Conservation (phyloP, 2,329 filamentous ascomycete genomes). For the Tympanopsis confertula region DNA sequence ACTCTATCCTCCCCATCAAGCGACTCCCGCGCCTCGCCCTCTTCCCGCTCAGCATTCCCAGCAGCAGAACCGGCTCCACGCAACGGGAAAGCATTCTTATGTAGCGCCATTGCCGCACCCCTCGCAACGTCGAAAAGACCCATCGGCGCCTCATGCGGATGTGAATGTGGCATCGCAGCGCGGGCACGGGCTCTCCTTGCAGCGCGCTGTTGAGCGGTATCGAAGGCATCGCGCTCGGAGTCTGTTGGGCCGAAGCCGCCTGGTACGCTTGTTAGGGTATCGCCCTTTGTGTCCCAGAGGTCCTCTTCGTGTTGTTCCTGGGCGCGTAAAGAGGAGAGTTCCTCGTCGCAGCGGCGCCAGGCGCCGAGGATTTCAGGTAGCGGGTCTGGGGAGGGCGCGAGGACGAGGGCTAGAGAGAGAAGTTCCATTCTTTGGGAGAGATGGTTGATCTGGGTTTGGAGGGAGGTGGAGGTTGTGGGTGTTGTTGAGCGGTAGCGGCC, state of each 20-base stretch:
- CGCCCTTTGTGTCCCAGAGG: slow-evolving; percentile 42
- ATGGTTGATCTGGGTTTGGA: slow-evolving; percentile 32
- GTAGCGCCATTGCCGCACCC: slow-evolving; percentile 31
- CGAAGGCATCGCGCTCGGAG: slow-evolving; percentile 27
- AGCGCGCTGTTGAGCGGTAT: slow-evolving; percentile 24
- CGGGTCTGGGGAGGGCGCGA: slow-evolving; percentile 39
- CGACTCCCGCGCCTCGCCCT: slow-evolving; percentile 6
- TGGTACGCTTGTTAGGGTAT: slow-evolving; percentile 23
- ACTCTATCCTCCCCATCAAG: slow-evolving; percentile 18
- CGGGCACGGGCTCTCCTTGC: slow-evolving; percentile 15
- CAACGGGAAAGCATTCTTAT: slow-evolving; percentile 32
- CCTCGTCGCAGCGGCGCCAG: slow-evolving; percentile 52
- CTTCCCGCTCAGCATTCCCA: background rate
- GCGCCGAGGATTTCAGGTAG: slow-evolving; percentile 49
- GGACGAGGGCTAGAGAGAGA: slow-evolving; percentile 46
- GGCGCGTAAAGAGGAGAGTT: slow-evolving; percentile 38
- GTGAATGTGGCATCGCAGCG: slow-evolving; percentile 2
- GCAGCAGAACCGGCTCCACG: slow-evolving; percentile 8
- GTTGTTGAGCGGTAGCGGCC: slow-evolving; percentile 35
- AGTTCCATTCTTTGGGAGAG: slow-evolving; percentile 55
- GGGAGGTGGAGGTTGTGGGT: slow-evolving; percentile 14
- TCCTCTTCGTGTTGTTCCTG: slow-evolving; percentile 43
- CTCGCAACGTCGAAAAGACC: slow-evolving; percentile 36
- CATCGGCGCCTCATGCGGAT: slow-evolving; percentile 32
- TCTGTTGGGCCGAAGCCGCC: slow-evolving; percentile 29